phyloP scores from a whole-genome alignment of 2,329 filamentous ascomycete species.

The Amesomyces nigricolor region DNA sequence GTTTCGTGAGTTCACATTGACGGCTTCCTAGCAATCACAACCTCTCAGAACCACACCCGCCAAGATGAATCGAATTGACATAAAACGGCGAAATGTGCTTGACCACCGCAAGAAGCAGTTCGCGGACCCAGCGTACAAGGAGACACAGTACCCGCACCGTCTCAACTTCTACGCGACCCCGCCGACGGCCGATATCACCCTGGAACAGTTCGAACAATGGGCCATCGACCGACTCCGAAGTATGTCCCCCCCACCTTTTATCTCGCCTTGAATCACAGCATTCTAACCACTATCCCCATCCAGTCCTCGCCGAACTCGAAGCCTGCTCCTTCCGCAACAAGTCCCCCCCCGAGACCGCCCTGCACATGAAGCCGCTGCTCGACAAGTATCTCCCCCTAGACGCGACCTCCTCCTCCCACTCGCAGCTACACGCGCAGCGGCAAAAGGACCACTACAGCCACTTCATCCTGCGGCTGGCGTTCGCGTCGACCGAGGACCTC shows the following conservation, averaged over 20 bases:
- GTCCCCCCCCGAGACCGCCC: slow-evolving; percentile 69
- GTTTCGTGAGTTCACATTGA: slow-evolving; percentile 1
- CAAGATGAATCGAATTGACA: slow-evolving; percentile 49
- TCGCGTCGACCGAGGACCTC: slow-evolving; percentile 85
- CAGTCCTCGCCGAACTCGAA: slow-evolving; percentile 83
- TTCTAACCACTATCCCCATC: slow-evolving; percentile 2
- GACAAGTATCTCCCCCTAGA: slow-evolving; percentile 81
- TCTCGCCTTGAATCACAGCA: not conserved
- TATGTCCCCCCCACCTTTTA: not conserved
- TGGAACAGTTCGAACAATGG: slow-evolving; percentile 99
- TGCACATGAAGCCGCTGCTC: slow-evolving; percentile 79
- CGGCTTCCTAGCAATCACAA: slow-evolving; percentile 4
- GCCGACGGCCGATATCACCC: slow-evolving; percentile 87
- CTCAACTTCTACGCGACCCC: slow-evolving; percentile 88
- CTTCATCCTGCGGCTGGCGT: slow-evolving; percentile 91
- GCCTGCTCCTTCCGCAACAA: slow-evolving; percentile 94
- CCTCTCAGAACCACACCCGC: not conserved
- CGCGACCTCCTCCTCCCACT: slow-evolving; percentile 60
- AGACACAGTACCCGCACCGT: slow-evolving; percentile 73
- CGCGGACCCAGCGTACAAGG: slow-evolving; percentile 67
- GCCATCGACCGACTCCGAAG: slow-evolving; percentile 79
- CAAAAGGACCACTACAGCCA: slow-evolving; percentile 97
- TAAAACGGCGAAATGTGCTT: slow-evolving; percentile 71
- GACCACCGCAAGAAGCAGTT: slow-evolving; percentile 87
- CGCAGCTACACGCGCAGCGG: slow-evolving; percentile 62